Evolutionary conservation across 2,329 filamentous ascomycete species (phyloP).

Genomic region (Fusarium hostae): DNA sequence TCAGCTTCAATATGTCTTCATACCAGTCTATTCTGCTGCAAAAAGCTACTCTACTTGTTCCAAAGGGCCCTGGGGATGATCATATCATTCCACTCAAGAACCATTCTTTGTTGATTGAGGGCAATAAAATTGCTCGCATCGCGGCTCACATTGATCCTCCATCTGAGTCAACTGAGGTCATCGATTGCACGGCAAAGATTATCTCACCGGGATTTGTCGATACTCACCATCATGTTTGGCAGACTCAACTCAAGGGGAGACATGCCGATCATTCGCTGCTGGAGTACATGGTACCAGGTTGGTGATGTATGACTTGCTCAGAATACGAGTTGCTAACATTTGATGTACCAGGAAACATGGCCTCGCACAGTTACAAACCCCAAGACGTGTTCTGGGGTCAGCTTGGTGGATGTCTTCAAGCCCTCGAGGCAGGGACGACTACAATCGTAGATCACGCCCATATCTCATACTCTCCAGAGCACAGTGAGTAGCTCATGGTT

Average conservation of each 20-base stretch:
- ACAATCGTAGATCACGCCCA: slow-evolving; percentile 8
- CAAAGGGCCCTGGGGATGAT: background rate
- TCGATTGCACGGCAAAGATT: slow-evolving; percentile 3
- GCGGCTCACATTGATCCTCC: background rate
- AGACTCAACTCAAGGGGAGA: slow-evolving; percentile 11
- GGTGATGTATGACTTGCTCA: fast-evolving
- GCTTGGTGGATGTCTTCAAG: slow-evolving; percentile 9
- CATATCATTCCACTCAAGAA: background rate
- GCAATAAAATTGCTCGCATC: background rate
- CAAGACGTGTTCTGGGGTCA: slow-evolving; percentile 13
- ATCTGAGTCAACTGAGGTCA: background rate
- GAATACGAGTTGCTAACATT: fast-evolving
- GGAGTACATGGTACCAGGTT: slow-evolving; percentile 13
- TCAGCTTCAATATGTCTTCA: background rate
- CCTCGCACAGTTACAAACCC: background rate
- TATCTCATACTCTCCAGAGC: slow-evolving; percentile 4
- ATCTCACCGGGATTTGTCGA: background rate
- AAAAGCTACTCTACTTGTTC: slow-evolving; percentile 13
- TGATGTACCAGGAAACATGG: background rate
- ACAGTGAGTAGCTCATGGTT: background rate
- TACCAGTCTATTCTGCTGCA: background rate
- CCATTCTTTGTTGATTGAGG: slow-evolving; percentile 7
- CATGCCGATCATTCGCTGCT: background rate
- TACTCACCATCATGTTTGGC: slow-evolving; percentile 23
- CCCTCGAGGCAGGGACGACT: slow-evolving; percentile 6